phyloP scores from a whole-genome alignment of 1,284 basidiomycete species.

The Papiliotrema terrestris region DNA sequence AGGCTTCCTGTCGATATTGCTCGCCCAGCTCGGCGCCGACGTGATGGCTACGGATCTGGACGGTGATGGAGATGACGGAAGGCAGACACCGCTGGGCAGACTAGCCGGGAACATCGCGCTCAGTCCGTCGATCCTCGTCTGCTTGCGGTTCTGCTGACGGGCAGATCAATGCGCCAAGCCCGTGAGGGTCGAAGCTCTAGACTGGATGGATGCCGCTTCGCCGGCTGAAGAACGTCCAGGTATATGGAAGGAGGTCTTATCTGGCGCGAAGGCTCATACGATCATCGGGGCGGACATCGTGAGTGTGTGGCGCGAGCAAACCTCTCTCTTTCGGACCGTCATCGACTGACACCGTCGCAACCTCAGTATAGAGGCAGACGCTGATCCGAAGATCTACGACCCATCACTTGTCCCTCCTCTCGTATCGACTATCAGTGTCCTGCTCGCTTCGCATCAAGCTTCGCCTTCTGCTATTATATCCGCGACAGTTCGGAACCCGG shows the following conservation, averaged over 20 bases:
- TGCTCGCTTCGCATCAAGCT: slow-evolving; percentile 15
- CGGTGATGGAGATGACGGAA: slow-evolving; percentile 6
- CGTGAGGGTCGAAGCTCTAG: slow-evolving; percentile 17
- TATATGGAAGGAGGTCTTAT: slow-evolving; percentile 22
- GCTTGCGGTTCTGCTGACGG: neutral
- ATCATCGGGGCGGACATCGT: slow-evolving; percentile 50
- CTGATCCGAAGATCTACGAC: slow-evolving; percentile 45
- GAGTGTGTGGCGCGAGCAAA: slow-evolving; percentile 8
- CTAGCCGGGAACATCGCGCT: slow-evolving; percentile 34
- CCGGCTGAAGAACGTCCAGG: slow-evolving; percentile 11
- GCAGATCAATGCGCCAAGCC: slow-evolving; percentile 6
- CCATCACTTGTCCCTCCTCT: slow-evolving; percentile 45
- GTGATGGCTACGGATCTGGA: slow-evolving; percentile 41
- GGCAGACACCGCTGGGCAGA: slow-evolving; percentile 31
- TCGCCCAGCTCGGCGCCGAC: slow-evolving; percentile 29
- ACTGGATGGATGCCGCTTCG: slow-evolving; percentile 34
- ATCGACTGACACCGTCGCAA: neutral
- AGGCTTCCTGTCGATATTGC: slow-evolving; percentile 43
- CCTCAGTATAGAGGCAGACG: neutral
- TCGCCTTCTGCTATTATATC: slow-evolving; percentile 33
- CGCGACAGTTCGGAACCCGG: slow-evolving; percentile 47
- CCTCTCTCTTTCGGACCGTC: neutral
- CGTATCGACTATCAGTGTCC: slow-evolving; percentile 31
- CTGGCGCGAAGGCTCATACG: slow-evolving; percentile 7
- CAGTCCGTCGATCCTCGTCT: slow-evolving; percentile 27